Evolutionary conservation across 202 grass and related monocot species (phyloP).

Genomic region (Carex sylvatica): DNA sequence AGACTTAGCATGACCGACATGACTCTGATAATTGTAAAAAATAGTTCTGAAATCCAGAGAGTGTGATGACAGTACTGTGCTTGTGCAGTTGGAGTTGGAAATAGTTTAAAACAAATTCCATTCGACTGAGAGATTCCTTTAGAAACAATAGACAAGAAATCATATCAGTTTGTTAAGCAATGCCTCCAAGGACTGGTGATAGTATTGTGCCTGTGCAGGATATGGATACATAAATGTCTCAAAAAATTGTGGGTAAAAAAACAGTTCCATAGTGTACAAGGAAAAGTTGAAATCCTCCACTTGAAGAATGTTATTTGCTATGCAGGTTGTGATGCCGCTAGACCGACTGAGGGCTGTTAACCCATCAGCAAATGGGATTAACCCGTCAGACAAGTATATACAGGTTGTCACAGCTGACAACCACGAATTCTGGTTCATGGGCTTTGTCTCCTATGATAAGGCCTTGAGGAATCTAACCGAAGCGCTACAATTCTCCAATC

Average conservation of each 20-base stretch:
- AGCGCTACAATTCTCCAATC: constrained; percentile 33
- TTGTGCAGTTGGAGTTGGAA: background rate
- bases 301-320: background rate
- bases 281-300: background rate
- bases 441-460: constrained; percentile 82
- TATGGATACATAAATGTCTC: background rate
- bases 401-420: constrained; percentile 49
- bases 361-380: constrained; percentile 47
- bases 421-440: constrained; percentile 94
- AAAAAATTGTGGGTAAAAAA: background rate
- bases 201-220: background rate
- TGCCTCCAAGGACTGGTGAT: background rate
- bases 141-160: background rate
- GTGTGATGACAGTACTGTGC: too few relatives aligned
- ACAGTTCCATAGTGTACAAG: background rate
- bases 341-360: constrained; percentile 45
- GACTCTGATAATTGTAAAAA: background rate
- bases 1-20: background rate
- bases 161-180: background rate
- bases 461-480: constrained; percentile 59
- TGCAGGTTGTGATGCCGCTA: constrained; percentile 60
- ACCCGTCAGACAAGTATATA: constrained; percentile 56
- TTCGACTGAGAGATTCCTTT: background rate
- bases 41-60: background rate
- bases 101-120: background rate